A percentile compares a stretch with the other conserved stretches of the same genome.
Evolutionary conservation across 805 yeast species (phyloP).

Genomic region (Yamadazyma endophytica): DNA sequence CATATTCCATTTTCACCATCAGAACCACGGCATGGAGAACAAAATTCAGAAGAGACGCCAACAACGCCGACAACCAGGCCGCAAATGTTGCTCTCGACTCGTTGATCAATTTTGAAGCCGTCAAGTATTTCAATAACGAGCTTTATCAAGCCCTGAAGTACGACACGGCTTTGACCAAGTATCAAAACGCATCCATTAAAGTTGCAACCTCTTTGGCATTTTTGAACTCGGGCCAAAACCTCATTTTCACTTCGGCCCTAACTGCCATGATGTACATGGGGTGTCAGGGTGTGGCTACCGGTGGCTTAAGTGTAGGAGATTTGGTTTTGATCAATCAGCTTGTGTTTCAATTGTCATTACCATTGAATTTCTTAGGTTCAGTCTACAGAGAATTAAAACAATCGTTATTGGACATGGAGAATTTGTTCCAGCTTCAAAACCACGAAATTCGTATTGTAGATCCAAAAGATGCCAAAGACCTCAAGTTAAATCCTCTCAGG

Average conservation of each 20-base stretch:
- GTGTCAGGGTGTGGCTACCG: slow-evolving; percentile 84
- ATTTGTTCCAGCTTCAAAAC: slow-evolving; percentile 79
- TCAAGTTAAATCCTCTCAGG: slow-evolving; percentile 36
- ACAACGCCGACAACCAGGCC: slow-evolving; percentile 92
- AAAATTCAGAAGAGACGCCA: slow-evolving; percentile 78
- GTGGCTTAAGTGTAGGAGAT: slow-evolving; percentile 87
- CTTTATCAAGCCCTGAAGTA: slow-evolving; percentile 73
- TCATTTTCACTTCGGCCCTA: slow-evolving; percentile 80
- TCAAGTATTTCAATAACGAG: slow-evolving; percentile 92
- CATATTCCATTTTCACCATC: slow-evolving; percentile 83
- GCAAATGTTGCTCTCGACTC: slow-evolving; percentile 94
- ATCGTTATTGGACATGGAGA: slow-evolving; percentile 92
- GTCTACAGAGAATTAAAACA: slow-evolving; percentile 95
- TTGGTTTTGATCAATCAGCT: slow-evolving; percentile 90
- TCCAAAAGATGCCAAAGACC: slow-evolving; percentile 56
- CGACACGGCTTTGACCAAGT: slow-evolving; percentile 65
- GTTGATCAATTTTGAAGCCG: slow-evolving; percentile 89
- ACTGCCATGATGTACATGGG: slow-evolving; percentile 99
- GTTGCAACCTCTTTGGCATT: slow-evolving; percentile 83
- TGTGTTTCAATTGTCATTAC: slow-evolving; percentile 93
- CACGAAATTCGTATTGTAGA: slow-evolving; percentile 66
- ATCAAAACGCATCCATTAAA: slow-evolving; percentile 71
- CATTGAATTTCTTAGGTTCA: slow-evolving; percentile 89
- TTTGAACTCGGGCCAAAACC: slow-evolving; percentile 73
- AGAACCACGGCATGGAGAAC: slow-evolving; percentile 97